Evolutionary conservation across 345 rosid species (phyloP).

Genomic region (Capsella bursapastoris): DNA sequence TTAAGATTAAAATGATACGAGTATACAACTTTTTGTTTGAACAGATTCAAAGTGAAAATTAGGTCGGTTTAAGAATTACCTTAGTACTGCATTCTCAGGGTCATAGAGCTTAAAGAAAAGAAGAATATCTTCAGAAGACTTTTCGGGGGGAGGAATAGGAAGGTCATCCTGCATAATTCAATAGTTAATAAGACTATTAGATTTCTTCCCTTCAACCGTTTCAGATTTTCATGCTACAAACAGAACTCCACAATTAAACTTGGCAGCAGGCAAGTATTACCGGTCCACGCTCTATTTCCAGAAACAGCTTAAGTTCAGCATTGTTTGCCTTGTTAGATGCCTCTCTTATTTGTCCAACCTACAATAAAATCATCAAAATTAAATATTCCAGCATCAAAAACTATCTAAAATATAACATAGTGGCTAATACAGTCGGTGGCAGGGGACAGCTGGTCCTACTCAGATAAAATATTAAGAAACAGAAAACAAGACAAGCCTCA

Average conservation of each 20-base stretch:
- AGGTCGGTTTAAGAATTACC: slow-evolving; percentile 52
- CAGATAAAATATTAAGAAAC: neutral
- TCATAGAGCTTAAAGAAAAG: slow-evolving; percentile 94
- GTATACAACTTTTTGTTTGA: slow-evolving; percentile 20
- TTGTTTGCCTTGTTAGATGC: slow-evolving; percentile 72
- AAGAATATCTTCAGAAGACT: slow-evolving; percentile 75
- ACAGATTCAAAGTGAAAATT: slow-evolving; percentile 16
- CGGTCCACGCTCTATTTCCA: slow-evolving; percentile 86
- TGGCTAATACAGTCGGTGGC: neutral
- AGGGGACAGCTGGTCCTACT: slow-evolving; percentile 21
- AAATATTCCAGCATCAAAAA: neutral
- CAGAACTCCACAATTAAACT: slow-evolving; percentile 12
- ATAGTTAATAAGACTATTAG: slow-evolving; percentile 18
- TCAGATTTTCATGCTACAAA: slow-evolving; percentile 11
- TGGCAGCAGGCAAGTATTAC: slow-evolving; percentile 49
- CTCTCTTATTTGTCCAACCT: slow-evolving; percentile 97
- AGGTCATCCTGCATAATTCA: slow-evolving; percentile 63
- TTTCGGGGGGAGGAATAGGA: slow-evolving; percentile 68
- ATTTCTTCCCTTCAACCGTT: slow-evolving; percentile 5
- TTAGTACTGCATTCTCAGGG: slow-evolving; percentile 73
- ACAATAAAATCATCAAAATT: slow-evolving; percentile 30
- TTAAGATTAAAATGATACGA: neutral
- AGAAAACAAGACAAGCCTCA: slow-evolving; percentile 4
- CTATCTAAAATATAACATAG: slow-evolving; percentile 2
- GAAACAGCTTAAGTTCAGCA: slow-evolving; percentile 84